phyloP scores from a whole-genome alignment of 495 filamentous ascomycete species.

The Aspergillus hancockii region DNA sequence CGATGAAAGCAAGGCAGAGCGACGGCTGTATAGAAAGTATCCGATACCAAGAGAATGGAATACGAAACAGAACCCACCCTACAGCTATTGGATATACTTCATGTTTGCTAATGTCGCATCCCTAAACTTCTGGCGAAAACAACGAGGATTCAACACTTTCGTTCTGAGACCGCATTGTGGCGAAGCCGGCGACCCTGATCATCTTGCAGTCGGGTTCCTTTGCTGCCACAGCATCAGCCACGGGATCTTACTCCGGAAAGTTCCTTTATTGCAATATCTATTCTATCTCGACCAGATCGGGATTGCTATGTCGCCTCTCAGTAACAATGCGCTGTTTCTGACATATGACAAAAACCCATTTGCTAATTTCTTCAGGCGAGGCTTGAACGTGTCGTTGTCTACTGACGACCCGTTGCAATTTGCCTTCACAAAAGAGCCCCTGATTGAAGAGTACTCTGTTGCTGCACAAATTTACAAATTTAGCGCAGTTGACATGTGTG shows the following conservation, averaged over 20 bases:
- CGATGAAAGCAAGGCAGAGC: conserved; percentile 95
- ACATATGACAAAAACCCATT: conserved; percentile 98
- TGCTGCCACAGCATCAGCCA: conserved; percentile 98
- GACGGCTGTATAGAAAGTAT: conserved; percentile 88
- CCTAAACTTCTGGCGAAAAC: conserved; percentile 87
- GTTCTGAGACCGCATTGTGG: conserved; percentile 92
- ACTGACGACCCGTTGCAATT: conserved; percentile 98
- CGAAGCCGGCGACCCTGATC: conserved; percentile 95
- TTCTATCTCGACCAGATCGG: conserved; percentile 98
- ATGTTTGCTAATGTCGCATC: conserved; percentile 93
- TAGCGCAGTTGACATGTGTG: conserved; percentile 97
- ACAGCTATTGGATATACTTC: conserved; percentile 99
- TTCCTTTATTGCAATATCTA: conserved; percentile 92
- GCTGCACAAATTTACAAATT: conserved; percentile 98
- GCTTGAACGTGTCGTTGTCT: conserved; percentile 91
- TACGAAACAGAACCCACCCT: conserved; percentile 92
- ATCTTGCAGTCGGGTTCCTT: conserved; percentile 86
- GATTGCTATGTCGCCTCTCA: conserved; percentile 97
- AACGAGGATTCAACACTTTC: conserved; percentile 94
- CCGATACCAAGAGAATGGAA: conserved; percentile 86
- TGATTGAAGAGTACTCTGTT: conserved; percentile 98
- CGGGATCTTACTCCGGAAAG: conserved; percentile 88
- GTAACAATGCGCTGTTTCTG: conserved; percentile 95
- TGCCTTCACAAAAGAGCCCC: conserved; percentile 95
- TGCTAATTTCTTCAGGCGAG: conserved; percentile 89